Evolutionary conservation across 805 yeast species (phyloP).

Genomic region (Yarrowia yakushimensis): DNA sequence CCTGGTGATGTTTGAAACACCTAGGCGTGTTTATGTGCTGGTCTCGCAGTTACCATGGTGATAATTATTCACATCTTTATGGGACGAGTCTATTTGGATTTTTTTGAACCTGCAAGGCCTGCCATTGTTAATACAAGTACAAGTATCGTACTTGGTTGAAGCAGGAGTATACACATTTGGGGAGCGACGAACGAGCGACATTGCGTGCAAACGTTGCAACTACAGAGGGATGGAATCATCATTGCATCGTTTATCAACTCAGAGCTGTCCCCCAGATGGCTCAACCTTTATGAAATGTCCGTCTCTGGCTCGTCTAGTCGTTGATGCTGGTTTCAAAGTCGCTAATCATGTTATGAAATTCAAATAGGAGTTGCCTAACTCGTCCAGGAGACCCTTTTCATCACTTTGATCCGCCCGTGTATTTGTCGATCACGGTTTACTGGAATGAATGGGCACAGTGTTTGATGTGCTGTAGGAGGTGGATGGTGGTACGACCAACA

Average conservation of each 20-base stretch:
- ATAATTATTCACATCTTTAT: not conserved
- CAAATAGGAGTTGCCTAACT: slow-evolving; percentile 3
- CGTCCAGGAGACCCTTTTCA: not conserved
- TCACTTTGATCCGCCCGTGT: not conserved
- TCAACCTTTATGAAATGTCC: not conserved
- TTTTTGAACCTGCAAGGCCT: not conserved
- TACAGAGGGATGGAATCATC: too few relatives aligned
- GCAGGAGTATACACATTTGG: not conserved
- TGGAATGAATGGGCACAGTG: not conserved
- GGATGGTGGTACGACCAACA: not conserved
- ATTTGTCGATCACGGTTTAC: not conserved
- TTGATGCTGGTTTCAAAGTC: not conserved
- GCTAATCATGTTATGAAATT: not conserved
- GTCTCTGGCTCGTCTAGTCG: not conserved
- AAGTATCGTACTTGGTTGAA: not conserved
- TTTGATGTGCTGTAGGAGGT: not conserved
- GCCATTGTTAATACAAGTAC: too few relatives aligned
- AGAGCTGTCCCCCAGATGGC: too few relatives aligned
- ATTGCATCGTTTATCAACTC: too few relatives aligned
- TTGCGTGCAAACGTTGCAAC: too few relatives aligned
- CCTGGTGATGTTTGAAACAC: not conserved
- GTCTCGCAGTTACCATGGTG: not conserved
- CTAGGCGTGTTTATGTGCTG: slow-evolving; percentile 9
- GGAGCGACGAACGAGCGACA: too few relatives aligned
- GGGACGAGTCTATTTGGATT: not conserved